Evolutionary conservation across 129 eudicot genomes (phyloP), one percentile per base, ranked within the genome.

Genomic region (Tagetes erecta): DNA sequence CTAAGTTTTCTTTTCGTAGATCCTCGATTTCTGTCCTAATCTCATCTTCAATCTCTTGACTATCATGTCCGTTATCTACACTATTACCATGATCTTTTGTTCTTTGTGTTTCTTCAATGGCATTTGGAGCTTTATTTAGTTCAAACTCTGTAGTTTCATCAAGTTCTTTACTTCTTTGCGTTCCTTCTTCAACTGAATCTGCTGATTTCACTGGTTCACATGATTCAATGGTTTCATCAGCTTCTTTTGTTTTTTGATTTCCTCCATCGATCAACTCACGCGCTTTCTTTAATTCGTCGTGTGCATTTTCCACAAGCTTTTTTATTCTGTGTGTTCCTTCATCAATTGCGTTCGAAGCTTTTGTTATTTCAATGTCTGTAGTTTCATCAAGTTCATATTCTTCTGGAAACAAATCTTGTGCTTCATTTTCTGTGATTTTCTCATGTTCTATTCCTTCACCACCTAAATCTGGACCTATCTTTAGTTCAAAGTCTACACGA

Each of bases 1-100:
- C 90, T 69, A 86, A 67, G 79, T 88, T 91, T 53, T 85, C 88
- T 76, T 91, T 92, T 8, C 88, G 72, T 53, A 91, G 46, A 27
- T 79, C 90, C 41, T 91, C 86, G 47, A 91, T 84, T 47, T 91
- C 88, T 64, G 60, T 80, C 0, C 92, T 86, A 31, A 86, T 81
- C 67, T 85, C 88, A 36, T 82, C 80, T 44, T 76, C 80, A 1
- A 76, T 12, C 20, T 76, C 80, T 67, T 35, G 6, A 69, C 11
- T 2, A 62, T 64, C 75, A n/a, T 11, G n/a, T 13, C 27, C 64
- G 45, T 53, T 62, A 3, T 62, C 30, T 13, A 33, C 27, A 7
- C 44, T 4, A 47, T 63, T 55, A 0, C 36, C 49, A 46, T 72
- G 75, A 20, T 44, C 71, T 45, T 44, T 37, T 31, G 6, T 56